Evolutionary conservation across 495 filamentous ascomycete species (phyloP), one percentile per base, ranked within the genome.

Genomic region (Stereocaulon alpinum): DNA sequence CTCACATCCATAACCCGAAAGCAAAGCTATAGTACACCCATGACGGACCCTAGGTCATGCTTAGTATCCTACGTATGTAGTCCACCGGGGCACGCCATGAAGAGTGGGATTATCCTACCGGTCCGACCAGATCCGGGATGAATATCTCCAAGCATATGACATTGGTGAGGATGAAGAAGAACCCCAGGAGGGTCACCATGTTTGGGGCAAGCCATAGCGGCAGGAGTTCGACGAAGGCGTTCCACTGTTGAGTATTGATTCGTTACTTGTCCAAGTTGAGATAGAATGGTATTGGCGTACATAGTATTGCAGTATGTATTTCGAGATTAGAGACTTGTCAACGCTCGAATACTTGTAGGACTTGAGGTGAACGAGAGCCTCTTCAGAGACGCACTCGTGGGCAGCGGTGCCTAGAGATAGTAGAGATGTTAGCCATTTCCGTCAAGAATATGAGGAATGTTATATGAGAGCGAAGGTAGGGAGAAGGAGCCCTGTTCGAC

Each of bases 1-100:
- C 82, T 76, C 67, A 86, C 87, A 92, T 91, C 86, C 93, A 96
- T 50, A 96, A 76, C 30, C 91, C 91, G 62, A 94, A 79, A 14
- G 91, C 91, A 69, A 96, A 96, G 67, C 89, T 95, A 68, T 87
- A 93, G 73, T 96, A 96, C 22, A 96, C 65, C 91, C 91, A 96
- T 64, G 85, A 79, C 4, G 92, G 91, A 22, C 84, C 91, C 85
- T 92, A 61, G 42, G 41, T 18, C 55, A 59, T 54, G 34, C 27
- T 69, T 61, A 75, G 70, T 59, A 57, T 62, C 62, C 60, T 49
- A 60, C 60, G 24, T 63, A 40, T 22, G 10, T 27, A 50, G 11
- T 37, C 18, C 27, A 12, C n/a, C 15, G 0, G 48, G 27, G 14
- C 17, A n/a, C 30, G 44, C 47, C 7, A 47, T 32, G 11, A 57